These are phyloP conservation scores for Candida sanyiensis DNA, from an alignment of 805 yeast species.

Conservation along the genomic window DNA sequence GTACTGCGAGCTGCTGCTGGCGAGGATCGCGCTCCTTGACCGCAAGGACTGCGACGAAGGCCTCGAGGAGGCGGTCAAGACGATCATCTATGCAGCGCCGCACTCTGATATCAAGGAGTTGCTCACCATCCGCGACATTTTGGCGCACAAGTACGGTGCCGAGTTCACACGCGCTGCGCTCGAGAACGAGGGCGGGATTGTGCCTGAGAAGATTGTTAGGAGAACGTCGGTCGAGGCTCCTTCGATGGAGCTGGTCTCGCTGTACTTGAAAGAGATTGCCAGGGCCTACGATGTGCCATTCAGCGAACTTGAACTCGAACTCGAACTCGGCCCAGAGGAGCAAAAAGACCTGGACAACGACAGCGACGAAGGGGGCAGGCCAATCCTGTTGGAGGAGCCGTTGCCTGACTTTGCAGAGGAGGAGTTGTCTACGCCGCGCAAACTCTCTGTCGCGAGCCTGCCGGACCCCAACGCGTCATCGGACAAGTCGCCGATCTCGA, in stretches of 20 bases:
- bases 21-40: slow-evolving; percentile 60
- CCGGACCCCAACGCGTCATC: slow-evolving; percentile 14
- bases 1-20: slow-evolving; percentile 74
- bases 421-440: slow-evolving; percentile 20
- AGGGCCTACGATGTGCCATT: slow-evolving; percentile 71
- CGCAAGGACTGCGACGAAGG: slow-evolving; percentile 26
- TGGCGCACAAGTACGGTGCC: slow-evolving; percentile 57
- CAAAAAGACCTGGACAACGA: slow-evolving; percentile 31
- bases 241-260: slow-evolving; percentile 50
- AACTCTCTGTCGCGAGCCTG: slow-evolving; percentile 16
- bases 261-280: slow-evolving; percentile 78
- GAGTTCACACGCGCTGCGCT: slow-evolving; percentile 50
- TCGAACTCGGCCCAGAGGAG: slow-evolving; percentile 19
- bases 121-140: slow-evolving; percentile 50
- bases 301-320: slow-evolving; percentile 41
- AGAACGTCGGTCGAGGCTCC: slow-evolving; percentile 70
- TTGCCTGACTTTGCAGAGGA: slow-evolving; percentile 21
- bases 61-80: slow-evolving; percentile 59
- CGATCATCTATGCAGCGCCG: slow-evolving; percentile 63
- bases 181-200: slow-evolving; percentile 44
- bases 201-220: slow-evolving; percentile 62
- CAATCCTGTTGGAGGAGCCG: slow-evolving; percentile 33
- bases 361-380: slow-evolving; percentile 29
- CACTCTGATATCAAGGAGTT: slow-evolving; percentile 76
- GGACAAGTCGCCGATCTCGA: slow-evolving; percentile 35